Evolutionary conservation across 169 alveolate species (phyloP).

Genomic region (Plasmodium ovale): DNA sequence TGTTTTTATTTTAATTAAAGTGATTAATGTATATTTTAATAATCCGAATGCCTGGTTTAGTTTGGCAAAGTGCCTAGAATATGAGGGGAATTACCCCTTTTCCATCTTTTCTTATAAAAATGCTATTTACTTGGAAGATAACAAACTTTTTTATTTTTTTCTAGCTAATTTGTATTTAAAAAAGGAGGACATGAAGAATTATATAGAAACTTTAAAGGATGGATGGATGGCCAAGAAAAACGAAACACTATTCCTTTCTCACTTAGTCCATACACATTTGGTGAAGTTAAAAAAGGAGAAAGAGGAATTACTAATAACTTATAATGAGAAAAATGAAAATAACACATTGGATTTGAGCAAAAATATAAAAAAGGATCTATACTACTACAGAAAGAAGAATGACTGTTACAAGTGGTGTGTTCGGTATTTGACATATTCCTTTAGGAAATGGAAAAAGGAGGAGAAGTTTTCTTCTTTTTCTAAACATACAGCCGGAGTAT

Average conservation of each 20-base stretch:
- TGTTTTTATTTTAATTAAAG: slow-evolving; percentile 10
- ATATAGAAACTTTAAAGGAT: slow-evolving; percentile 18
- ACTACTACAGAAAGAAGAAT: slow-evolving; percentile 12
- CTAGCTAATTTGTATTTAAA: slow-evolving; percentile 32
- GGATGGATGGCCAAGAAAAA: slow-evolving; percentile 41
- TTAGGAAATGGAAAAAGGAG: slow-evolving; percentile 7
- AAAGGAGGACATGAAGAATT: slow-evolving; percentile 37
- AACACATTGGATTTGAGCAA: neutral
- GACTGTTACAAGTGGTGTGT: slow-evolving; percentile 46
- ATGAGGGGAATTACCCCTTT: slow-evolving; percentile 19
- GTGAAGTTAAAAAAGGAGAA: slow-evolving; percentile 2
- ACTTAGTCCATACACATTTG: slow-evolving; percentile 3
- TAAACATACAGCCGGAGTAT: too few relatives aligned
- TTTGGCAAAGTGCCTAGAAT: slow-evolving; percentile 40
- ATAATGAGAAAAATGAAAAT: slow-evolving; percentile 4
- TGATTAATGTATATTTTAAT: slow-evolving; percentile 31
- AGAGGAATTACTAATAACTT: neutral
- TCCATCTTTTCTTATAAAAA: slow-evolving; percentile 53
- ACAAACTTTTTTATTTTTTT: slow-evolving; percentile 18
- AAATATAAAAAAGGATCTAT: neutral
- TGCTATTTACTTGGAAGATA: slow-evolving; percentile 22
- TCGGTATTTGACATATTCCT: slow-evolving; percentile 20
- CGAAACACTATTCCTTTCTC: neutral
- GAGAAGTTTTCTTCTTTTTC: neutral
- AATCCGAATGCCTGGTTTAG: slow-evolving; percentile 68